Evolutionary conservation across 768 basidiomycete species (phyloP), one percentile per base, ranked within the genome.

Genomic region (Termitomyces eurrhizus): DNA sequence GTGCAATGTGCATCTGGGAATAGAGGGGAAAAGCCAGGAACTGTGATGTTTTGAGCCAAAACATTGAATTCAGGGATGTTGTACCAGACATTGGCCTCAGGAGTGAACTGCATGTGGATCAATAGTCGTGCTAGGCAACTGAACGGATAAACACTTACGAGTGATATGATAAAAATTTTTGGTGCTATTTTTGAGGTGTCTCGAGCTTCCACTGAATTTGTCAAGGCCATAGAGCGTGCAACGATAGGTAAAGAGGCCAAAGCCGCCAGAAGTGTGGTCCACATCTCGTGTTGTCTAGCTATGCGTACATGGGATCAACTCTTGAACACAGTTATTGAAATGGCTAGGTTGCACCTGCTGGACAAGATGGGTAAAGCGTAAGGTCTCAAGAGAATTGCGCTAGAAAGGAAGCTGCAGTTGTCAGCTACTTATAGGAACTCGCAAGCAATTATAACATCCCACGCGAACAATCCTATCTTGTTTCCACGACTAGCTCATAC

Each of bases 1-100:
- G 50, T 52, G 50, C 50, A 52, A 21, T 52, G 50, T 35, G 32
- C 50, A 18, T 52, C 50, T 35, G 50, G 50, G n/a, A 52, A 52
- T 12, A 35, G 33, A n/a, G 50, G 50, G 35, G 50, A 52, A 6
- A 52, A 35, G 14, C 50, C 50, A 52, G 50, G 33, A 21, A 52
- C 33, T 35, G 50, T 52, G 33, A 52, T 52, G 7, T 52, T 52
- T 21, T 35, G 50, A 21, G 50, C 50, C n/a, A 52, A 33, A 52
- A 52, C n/a, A 6, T 52, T 21, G 12, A 52, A 52, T 35, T 52
- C 50, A 35, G 50, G 50, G 8, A 52, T 52, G 33, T 52, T 52
- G n/a, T 52, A 52, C 50, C 50, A 52, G 50, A 52, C 50, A 4
- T 35, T 21, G 33, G n/a, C 50, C 50, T 52, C 50, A 1, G 50